phyloP scores from a whole-genome alignment of 1,139 yeast genomes.

The Scheffersomyces stambukii region DNA sequence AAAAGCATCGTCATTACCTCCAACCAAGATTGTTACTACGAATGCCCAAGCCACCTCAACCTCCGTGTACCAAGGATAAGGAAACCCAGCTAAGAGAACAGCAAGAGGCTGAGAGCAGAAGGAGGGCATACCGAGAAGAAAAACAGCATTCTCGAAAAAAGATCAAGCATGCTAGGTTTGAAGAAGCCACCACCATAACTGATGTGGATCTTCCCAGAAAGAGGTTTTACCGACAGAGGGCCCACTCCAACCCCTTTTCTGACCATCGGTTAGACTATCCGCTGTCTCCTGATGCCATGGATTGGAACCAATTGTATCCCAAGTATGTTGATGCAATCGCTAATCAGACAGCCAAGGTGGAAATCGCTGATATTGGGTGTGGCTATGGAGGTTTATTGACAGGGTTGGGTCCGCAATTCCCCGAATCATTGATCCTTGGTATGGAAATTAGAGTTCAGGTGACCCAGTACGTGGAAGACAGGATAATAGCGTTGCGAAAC shows the following conservation, averaged over 20 bases:
- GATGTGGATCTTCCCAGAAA: conserved; percentile 66
- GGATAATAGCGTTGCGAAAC: conserved; percentile 81
- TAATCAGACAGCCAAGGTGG: conserved; percentile 52
- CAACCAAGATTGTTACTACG: no score
- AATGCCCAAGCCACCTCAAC: no score
- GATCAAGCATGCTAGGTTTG: not conserved
- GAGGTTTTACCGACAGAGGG: conserved; percentile 90
- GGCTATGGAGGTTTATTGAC: conserved; percentile 94
- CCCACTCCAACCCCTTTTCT: conserved; percentile 96
- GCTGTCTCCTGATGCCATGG: conserved; percentile 72
- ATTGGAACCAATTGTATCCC: conserved; percentile 81
- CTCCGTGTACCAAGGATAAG: no score
- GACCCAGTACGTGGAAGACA: conserved; percentile 92
- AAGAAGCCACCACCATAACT: conserved; percentile 7
- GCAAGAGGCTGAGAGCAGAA: conserved; percentile 31
- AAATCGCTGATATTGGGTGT: conserved; percentile 95
- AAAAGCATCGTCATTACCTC: conserved; percentile 1
- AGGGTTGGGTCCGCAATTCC: conserved; percentile 73
- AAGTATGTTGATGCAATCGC: conserved; percentile 42
- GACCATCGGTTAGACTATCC: conserved; percentile 94
- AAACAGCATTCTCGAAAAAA: conserved; percentile 27
- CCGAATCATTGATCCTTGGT: conserved; percentile 73
- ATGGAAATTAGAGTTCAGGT: conserved; percentile 98
- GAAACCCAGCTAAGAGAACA: no score
- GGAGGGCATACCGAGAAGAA: conserved; percentile 36